Evolutionary conservation across 768 basidiomycete species (phyloP), one percentile per base, ranked within the genome.

Genomic region (Boletus rubescentipes): DNA sequence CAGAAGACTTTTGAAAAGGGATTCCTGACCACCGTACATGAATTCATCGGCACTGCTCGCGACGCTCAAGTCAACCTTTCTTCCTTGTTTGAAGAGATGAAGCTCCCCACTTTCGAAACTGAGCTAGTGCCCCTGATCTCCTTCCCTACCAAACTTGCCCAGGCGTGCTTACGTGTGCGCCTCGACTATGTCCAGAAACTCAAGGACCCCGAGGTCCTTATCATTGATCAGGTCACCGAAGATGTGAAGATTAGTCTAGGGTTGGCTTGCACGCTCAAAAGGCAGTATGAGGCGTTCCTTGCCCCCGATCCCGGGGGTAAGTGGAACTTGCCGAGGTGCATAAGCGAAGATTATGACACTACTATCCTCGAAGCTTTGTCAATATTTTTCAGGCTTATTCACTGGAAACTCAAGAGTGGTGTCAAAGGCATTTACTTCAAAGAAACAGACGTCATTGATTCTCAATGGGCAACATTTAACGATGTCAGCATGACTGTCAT

Each of bases 371-470:
- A 95, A 57, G 91, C 91, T 3, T 74, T 98, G 56, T 80, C 84
- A 8, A 85, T 86, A 65, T 95, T 98, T 73, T 99, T 99, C 79
- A 88, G 83, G 65, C 78, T 99, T 34, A 86, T 98, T 20, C 93
- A 96, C 60, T 93, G 89, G 91, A 96, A 98, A 70, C 79, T 99
- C 47, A 96, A 96, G 77, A 89, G 91, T 59, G 92, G 89, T 18
- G 81, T 86, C 54, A 93, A 92, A 68, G 90, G 89, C 18, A 92
- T 95, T 44, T 91, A 96, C 71, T 95, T 98, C 78, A 93, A 95
- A 67, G 97, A 99, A 76, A 97, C 95, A 0, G 96, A 98, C 68
- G 85, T 98, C n/a, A 79, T 99, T 35, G 96, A 99, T 67, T 86
- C 89, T 7, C 94, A 98, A 63, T 96, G 94, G 91, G 87, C 90